Evolutionary conservation across 108 stramenopile species (phyloP), one percentile per base, ranked within the genome.

Genomic region (Nitzschia inconspicua): DNA sequence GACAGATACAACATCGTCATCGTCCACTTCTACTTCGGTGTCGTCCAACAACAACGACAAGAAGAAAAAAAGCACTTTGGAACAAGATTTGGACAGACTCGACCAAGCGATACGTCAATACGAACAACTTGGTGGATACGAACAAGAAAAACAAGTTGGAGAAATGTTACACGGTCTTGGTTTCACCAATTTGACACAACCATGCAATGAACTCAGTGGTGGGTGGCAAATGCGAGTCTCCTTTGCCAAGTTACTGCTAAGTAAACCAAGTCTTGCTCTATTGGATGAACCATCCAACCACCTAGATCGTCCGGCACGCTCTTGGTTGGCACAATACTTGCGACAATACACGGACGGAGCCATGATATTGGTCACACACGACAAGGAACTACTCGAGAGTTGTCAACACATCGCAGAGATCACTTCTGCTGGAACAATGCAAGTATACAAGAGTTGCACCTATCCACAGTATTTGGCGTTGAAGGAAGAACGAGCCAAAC

Each of bases 181-280:
- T 13, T 97, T 97, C 60, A n/a, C n/a, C n/a, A n/a, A n/a, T n/a
- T n/a, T n/a, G n/a, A n/a, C n/a, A n/a, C 47, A 75, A 18, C 41
- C 57, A 5, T 97, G 96, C 60, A 69, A 74, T 40, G 91, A 91
- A 47, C 92, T 97, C 61, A 76, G 73, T 49, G 96, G 96, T 16
- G 96, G 96, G 28, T 97, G 94, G 94, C 94, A 97, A 68, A 97
- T 97, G 96, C 72, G 94, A 44, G 91, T 96, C 14, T 85, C 85
- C 10, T 74, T 96, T 28, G 93, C 89, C 7, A 79, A 84, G 58
- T 65, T 94, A 18, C 58, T 96, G 30, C 71, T 96, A 4, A 83
- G 81, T 16, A 82, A 88, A 40, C 94, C 96, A 9, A 77, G 82
- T 19, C 55, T 95, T 2, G 60, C 93, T 23, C 44, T 96, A 29